phyloP scores from a whole-genome alignment of 208 protist genomes.

The Leptomonas seymouri region DNA sequence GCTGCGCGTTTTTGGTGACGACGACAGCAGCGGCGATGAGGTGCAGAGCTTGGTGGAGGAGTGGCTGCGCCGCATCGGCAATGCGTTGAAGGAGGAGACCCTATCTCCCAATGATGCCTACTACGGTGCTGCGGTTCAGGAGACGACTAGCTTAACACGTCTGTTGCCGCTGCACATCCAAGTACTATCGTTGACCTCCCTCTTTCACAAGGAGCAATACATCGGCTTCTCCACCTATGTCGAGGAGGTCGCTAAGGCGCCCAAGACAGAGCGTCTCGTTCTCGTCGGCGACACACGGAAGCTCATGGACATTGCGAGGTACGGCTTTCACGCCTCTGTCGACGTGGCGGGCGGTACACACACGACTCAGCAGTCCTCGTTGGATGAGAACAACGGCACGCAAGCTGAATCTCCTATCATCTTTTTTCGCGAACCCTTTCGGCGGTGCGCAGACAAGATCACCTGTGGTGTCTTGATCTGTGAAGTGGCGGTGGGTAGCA shows the following conservation, averaged over 20 bases:
- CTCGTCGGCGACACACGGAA: constrained; percentile 56
- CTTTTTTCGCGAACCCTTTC: constrained; percentile 67
- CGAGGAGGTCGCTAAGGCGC: constrained; percentile 34
- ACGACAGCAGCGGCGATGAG: constrained; percentile 27
- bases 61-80: constrained; percentile 48
- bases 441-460: constrained; percentile 33
- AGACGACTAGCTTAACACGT: constrained; percentile 46
- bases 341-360: neutral
- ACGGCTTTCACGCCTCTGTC: constrained; percentile 30
- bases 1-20: constrained; percentile 31
- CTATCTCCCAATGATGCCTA: constrained; percentile 45
- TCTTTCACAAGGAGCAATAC: constrained; percentile 67
- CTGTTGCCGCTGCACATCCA: constrained; percentile 65
- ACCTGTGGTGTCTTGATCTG: constrained; percentile 64
- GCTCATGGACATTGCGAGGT: constrained; percentile 37
- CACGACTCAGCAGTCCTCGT: neutral
- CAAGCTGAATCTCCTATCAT: constrained; percentile 24
- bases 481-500: constrained; percentile 65
- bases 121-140: constrained; percentile 50
- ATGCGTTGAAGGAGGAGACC: constrained; percentile 46
- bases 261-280: constrained; percentile 53
- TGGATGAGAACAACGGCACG: neutral
- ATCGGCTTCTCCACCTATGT: constrained; percentile 43
- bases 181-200: constrained; percentile 38
- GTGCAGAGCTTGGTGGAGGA: constrained; percentile 48